Evolutionary conservation across 306 rosid species (phyloP), one percentile per base, ranked within the genome.

Genomic region (Inga laurina): DNA sequence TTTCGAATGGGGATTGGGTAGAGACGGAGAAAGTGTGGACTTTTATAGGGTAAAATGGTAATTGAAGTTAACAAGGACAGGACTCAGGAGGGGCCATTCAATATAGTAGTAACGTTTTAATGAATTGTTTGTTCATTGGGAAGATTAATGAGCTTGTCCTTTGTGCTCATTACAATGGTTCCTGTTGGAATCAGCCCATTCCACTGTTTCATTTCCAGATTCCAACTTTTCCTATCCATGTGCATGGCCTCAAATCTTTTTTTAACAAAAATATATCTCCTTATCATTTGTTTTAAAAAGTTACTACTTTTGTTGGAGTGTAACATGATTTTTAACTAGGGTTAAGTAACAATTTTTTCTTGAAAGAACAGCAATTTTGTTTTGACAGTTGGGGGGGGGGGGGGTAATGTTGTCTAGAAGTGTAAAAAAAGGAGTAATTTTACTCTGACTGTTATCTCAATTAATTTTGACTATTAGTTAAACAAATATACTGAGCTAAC

Each of bases 1-100:
- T 82, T 81, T 81, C 75, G 82, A 79, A 61, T 79, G 10, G 71
- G 41, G 4, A 30, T 37, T 69, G 64, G 78, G 43, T 49, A 22
- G 9, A 51, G 64, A 75, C 68, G n/a, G 82, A 57, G 79, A 78
- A 75, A 52, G 39, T 7, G 46, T n/a, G 61, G 24, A 57, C 11
- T 12, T n/a, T 27, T 41, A 4, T 1, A 1, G 18, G 86, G 61
- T 19, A 64, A 32, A 85, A 57, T 76, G 4, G 88, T 80, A 22
- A 80, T 73, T 74, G 0, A 12, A 8, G 43, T 8, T 30, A 19
- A 68, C 49, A 68, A 16, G 44, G 75, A 41, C 52, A 10, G 75
- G 34, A 21, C 52, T 32, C 4, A 15, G 10, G 70, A 64, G 37
- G 45, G 32, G 75, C 5, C 18, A 41, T 21, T 32, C 1, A 37